Evolutionary conservation across 495 filamentous ascomycete species (phyloP).

Genomic region (Niebla homalea): DNA sequence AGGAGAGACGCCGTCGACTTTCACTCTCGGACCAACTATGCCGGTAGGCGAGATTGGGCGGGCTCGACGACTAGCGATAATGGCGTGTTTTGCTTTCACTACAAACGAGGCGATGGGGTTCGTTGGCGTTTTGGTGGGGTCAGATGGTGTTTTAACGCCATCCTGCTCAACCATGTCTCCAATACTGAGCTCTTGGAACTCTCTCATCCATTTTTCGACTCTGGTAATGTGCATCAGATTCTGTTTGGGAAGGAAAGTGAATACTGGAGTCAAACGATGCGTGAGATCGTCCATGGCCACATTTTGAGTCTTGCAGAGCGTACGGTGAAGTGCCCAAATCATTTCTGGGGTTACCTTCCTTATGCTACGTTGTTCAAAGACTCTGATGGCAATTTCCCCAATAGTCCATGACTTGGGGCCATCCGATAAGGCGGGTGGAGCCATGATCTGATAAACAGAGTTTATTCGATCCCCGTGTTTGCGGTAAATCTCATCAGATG

Average conservation of each 20-base stretch:
- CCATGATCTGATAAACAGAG: conserved; percentile 24
- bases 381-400: conserved; percentile 44
- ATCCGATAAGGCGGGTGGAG: conserved; percentile 17
- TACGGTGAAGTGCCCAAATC: conserved; percentile 56
- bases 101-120: conserved; percentile 47
- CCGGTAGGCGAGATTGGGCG: conserved; percentile 47
- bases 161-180: conserved; percentile 17
- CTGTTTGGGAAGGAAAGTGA: conserved; percentile 34
- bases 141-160: conserved; percentile 7
- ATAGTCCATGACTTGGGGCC: conserved; percentile 43
- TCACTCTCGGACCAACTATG: conserved; percentile 31
- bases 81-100: conserved; percentile 46
- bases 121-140: conserved; percentile 1
- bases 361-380: conserved; percentile 28
- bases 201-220: conserved; percentile 44
- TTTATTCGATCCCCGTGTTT: conserved; percentile 24
- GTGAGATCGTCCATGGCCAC: conserved; percentile 25
- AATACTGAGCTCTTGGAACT: conserved; percentile 36
- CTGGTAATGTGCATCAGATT: conserved; percentile 30
- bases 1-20: conserved; percentile 30
- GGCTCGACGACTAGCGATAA: conserved; percentile 50
- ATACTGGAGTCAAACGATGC: conserved; percentile 28
- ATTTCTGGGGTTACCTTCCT: conserved; percentile 36
- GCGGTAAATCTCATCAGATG: conserved; percentile 38
- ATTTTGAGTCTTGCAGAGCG: conserved; percentile 40